Base-by-base conservation (phyloP, 2,329 filamentous ascomycete species). In the Sphaceloma murrayae region DNA sequence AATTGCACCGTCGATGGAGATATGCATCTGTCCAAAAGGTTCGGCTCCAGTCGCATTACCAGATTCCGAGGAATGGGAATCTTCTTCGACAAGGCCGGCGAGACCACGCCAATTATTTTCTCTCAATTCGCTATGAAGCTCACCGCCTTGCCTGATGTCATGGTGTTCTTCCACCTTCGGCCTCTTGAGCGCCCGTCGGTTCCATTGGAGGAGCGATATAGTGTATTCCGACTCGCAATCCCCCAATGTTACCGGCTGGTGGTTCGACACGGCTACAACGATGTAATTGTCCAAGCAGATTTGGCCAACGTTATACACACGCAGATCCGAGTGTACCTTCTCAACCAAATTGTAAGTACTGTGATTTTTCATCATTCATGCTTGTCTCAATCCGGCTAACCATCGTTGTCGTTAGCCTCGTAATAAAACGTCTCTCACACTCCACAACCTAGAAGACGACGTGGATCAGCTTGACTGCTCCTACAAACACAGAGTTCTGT, bases 71-170 rank as follows among this genome's bases (percentile, higher is more conserved):
- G 83, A 69, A 19, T 70, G 75, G 82, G 80, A 1, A 77, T 88
- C 45, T 87, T 85, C 65, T 86, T 88, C 58, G 83, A 88, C 63
- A 87, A 88, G 61, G 70, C 75, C 1, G 82, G 82, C 32, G 71
- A 75, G 27, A 71, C 72, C 4, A 75, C 74, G 0, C 54, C 54
- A 2, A 51, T 45, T 19, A 53, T 56, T 19, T 56, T 51, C 34
- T 46, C 49, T 13, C 52, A 55, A 39, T 56, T 53, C 38, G 43
- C 54, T 3, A 34, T 43, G 4, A 56, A 55, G 29, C 49, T 56
- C 31, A 47, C 49, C 26, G 53, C 54, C 3, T 48, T 54, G 40
- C 48, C 48, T 17, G 49, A 54, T 10, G 49, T 52, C 1, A 50
- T 53, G 3, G 49, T 56, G 2, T 51, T 56, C 18, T 47, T 56